Evolutionary conservation across 306 rosid species (phyloP).

Genomic region (Neltuma alba): DNA sequence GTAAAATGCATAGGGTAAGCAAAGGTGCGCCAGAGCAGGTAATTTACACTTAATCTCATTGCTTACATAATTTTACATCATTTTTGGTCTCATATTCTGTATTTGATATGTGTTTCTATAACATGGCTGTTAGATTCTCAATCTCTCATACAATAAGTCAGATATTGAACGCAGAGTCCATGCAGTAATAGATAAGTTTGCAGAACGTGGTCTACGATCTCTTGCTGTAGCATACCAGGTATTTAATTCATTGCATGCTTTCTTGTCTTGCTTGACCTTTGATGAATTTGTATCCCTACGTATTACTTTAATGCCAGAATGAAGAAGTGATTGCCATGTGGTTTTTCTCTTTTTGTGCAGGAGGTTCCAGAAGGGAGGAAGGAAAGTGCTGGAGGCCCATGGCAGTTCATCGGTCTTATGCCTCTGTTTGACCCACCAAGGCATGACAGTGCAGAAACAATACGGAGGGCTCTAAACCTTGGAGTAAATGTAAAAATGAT

Average conservation of each 20-base stretch:
- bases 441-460: slow-evolving; percentile 99
- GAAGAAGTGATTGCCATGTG: slow-evolving; percentile 4
- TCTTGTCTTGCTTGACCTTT: slow-evolving; percentile 18
- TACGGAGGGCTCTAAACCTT: slow-evolving; percentile 91
- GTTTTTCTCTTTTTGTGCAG: slow-evolving; percentile 48
- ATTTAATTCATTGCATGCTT: slow-evolving; percentile 25
- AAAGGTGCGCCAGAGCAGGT: slow-evolving; percentile 99
- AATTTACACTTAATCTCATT: slow-evolving; percentile 29
- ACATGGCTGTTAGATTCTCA: slow-evolving; percentile 66
- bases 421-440: slow-evolving; percentile 99
- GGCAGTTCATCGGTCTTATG: slow-evolving; percentile 95
- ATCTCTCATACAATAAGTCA: slow-evolving; percentile 88
- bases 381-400: slow-evolving; percentile 91
- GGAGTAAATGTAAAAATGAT: slow-evolving; percentile 99
- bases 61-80: neutral
- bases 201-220: slow-evolving; percentile 94
- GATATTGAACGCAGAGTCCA: slow-evolving; percentile 93
- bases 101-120: slow-evolving; percentile 8
- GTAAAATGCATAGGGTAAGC: slow-evolving; percentile 96
- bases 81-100: slow-evolving; percentile 30
- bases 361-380: slow-evolving; percentile 95
- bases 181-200: slow-evolving; percentile 90
- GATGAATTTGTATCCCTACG: neutral
- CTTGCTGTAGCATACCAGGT: slow-evolving; percentile 99
- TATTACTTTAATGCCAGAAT: neutral